Evolutionary conservation across 352 stramenopile genomes (phyloP).

Genomic region (Globisporangium paddicum): DNA sequence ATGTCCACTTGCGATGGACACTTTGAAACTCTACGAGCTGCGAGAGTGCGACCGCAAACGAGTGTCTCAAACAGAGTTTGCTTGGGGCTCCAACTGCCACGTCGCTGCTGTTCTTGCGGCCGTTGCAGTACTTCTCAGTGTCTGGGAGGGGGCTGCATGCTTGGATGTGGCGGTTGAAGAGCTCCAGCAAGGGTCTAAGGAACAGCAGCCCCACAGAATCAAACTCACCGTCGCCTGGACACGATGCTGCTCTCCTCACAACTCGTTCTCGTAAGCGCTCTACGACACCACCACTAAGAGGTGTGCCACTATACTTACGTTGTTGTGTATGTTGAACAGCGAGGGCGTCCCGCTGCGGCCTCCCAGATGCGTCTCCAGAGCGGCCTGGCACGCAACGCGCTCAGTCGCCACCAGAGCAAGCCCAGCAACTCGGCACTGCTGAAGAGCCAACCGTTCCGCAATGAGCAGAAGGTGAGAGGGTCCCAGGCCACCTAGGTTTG

Average conservation of each 20-base stretch:
- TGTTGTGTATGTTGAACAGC: neutral
- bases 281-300: neutral
- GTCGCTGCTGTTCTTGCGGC: neutral
- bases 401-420: neutral
- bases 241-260: constrained; percentile 1
- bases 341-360: neutral
- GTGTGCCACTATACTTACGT: no score
- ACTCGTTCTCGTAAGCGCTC: neutral
- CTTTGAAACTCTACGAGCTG: no score
- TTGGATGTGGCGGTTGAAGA: neutral
- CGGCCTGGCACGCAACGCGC: neutral
- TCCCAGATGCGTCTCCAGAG: neutral
- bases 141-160: no score
- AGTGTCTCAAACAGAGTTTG: neutral
- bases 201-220: neutral
- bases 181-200: neutral
- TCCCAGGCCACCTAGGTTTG: neutral
- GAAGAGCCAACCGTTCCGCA: constrained; percentile 4
- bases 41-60: neutral
- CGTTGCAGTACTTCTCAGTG: neutral
- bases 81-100: neutral
- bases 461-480: constrained; percentile 1
- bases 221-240: neutral
- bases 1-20: no score
- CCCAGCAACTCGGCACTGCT: neutral